phyloP scores from a whole-genome alignment of 768 basidiomycete genomes.

The Goffeauzyma gilvescens region DNA sequence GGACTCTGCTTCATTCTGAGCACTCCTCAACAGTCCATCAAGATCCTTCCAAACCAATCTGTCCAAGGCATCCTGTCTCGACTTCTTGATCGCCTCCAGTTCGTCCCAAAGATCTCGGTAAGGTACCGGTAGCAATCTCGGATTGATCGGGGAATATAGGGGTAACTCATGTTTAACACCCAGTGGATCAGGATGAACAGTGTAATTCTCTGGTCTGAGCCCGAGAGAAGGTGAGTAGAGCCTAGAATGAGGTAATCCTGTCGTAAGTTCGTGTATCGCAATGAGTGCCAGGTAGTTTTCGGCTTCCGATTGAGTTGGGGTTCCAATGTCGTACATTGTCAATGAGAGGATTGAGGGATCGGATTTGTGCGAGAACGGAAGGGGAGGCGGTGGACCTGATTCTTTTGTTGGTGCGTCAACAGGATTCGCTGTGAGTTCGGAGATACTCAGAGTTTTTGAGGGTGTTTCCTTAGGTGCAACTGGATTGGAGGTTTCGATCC shows the following conservation, averaged over 20 bases:
- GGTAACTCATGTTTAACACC: too few relatives aligned
- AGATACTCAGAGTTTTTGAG: neutral
- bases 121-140: constrained; percentile 56
- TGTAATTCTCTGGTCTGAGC: constrained; percentile 35
- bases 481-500: neutral
- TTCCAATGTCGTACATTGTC: constrained; percentile 72
- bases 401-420: constrained; percentile 33
- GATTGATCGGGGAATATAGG: constrained; percentile 41
- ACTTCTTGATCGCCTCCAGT: constrained; percentile 48
- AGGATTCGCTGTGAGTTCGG: neutral
- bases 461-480: neutral
- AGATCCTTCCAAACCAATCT: constrained; percentile 53
- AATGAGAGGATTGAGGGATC: constrained; percentile 50
- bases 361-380: constrained; percentile 35
- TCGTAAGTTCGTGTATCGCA: constrained; percentile 56
- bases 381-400: constrained; percentile 34
- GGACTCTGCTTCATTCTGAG: neutral
- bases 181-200: too few relatives aligned
- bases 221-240: constrained; percentile 44
- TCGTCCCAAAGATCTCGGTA: constrained; percentile 88
- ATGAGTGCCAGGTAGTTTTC: constrained; percentile 76
- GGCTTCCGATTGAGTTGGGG: constrained; percentile 56
- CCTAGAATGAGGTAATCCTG: constrained; percentile 33
- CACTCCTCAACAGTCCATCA: constrained; percentile 39
- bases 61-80: constrained; percentile 46